Evolutionary conservation across 2,329 filamentous ascomycete genomes (phyloP).

Genomic region (Orbilia oligospora): DNA sequence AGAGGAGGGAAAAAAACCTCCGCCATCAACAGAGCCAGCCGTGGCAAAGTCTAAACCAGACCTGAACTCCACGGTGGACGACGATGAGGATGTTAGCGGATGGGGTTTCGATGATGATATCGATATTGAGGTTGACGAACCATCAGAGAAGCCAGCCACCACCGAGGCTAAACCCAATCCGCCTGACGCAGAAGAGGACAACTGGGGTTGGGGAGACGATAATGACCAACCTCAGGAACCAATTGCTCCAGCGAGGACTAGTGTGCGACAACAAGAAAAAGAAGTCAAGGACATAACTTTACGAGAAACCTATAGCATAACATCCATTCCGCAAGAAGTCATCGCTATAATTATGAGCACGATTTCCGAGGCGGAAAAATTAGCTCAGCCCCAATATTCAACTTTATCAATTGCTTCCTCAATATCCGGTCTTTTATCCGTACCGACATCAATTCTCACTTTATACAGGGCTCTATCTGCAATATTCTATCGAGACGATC

Average conservation of each 20-base stretch:
- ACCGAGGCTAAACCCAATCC: not conserved
- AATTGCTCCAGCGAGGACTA: conserved; percentile 62
- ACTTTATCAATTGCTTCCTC: conserved; percentile 76
- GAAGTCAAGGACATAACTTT: conserved; percentile 76
- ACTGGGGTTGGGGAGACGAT: conserved; percentile 89
- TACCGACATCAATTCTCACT: conserved; percentile 81
- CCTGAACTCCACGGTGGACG: conserved; percentile 33
- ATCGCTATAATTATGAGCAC: conserved; percentile 76
- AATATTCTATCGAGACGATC: conserved; percentile 77
- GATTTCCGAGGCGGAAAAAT: conserved; percentile 72
- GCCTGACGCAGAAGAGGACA: conserved; percentile 68
- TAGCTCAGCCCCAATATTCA: conserved; percentile 65
- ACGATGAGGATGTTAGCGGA: conserved; percentile 69
- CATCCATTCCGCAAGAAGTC: conserved; percentile 85
- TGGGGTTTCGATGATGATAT: conserved; percentile 70
- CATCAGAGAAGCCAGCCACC: conserved; percentile 66
- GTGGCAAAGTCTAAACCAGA: conserved; percentile 60
- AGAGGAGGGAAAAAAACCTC: conserved; percentile 68
- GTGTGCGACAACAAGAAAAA: conserved; percentile 59
- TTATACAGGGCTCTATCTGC: conserved; percentile 84
- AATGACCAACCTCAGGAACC: conserved; percentile 70
- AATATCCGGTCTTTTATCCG: conserved; percentile 77
- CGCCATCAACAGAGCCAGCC: conserved; percentile 41
- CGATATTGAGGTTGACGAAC: conserved; percentile 63
- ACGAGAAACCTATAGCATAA: conserved; percentile 88